phyloP scores from a whole-genome alignment of 208 protist species.

The Crithidia thermophila region DNA sequence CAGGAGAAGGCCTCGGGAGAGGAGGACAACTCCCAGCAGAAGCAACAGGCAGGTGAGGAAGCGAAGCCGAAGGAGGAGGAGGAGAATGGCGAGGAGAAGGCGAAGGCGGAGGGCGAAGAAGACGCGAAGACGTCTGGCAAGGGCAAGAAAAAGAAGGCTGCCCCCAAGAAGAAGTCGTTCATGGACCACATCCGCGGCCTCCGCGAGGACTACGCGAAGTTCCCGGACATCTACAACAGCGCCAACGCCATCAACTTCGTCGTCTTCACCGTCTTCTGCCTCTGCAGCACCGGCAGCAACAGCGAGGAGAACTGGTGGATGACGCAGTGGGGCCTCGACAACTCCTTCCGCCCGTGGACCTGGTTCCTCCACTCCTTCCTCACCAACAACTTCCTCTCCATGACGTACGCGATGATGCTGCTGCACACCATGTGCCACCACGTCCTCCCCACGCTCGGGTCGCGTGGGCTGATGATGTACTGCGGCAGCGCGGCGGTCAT shows the following conservation, averaged over 20 bases:
- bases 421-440: slow-evolving; percentile 86
- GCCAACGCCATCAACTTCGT: slow-evolving; percentile 88
- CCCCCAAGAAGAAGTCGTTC: slow-evolving; percentile 37
- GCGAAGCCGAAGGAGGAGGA: slow-evolving; percentile 10
- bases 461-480: slow-evolving; percentile 64
- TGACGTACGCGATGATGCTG: slow-evolving; percentile 91
- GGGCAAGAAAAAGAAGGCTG: slow-evolving; percentile 31
- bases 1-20: neutral
- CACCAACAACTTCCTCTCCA: slow-evolving; percentile 91
- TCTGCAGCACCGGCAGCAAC: slow-evolving; percentile 87
- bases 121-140: slow-evolving; percentile 15
- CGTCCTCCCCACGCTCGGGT: slow-evolving; percentile 74
- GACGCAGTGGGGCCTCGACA: slow-evolving; percentile 77
- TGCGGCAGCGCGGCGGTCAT: slow-evolving; percentile 54
- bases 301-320: slow-evolving; percentile 87
- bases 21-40: slow-evolving; percentile 2
- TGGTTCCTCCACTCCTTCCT: slow-evolving; percentile 88
- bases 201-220: slow-evolving; percentile 71
- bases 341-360: slow-evolving; percentile 63
- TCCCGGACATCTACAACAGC: slow-evolving; percentile 92
- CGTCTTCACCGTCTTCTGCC: slow-evolving; percentile 90
- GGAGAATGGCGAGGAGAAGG: slow-evolving; percentile 16
- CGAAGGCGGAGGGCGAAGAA: slow-evolving; percentile 19
- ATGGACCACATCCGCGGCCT: slow-evolving; percentile 68
- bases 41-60: slow-evolving; percentile 13